Base-by-base conservation (phyloP, 495 filamentous ascomycete genomes). In the Saxispiralis lemnorum region DNA sequence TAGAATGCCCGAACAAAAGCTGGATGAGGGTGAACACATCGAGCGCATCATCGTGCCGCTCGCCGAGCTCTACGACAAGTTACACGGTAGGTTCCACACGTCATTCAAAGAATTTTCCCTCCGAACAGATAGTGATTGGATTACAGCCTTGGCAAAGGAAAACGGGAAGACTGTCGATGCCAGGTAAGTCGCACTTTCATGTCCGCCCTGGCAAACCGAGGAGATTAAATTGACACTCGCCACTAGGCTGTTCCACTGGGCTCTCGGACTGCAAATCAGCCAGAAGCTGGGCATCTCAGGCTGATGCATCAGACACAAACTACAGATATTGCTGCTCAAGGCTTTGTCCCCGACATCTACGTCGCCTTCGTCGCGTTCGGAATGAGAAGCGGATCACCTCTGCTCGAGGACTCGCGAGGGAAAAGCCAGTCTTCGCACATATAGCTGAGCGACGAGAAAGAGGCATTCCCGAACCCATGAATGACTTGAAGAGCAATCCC, bases 51-150 rank as follows among this genome's bases (percentile, higher is more conserved):
- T 61, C 9, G 60, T 64, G 24, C 58, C 57, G 38, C 19, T 64
- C 9, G 47, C 47, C 19, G 66, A 70, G 56, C 44, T 75, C 15
- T 72, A 70, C 51, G 59, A 67, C 13, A 51, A 63, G 44, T 45
- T 74, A 45, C 41, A 48, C 42, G 50, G 50, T 53, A 49, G 7
- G 42, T 45, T 35, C 32, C 21, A 33, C 41, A 6, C 36, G 15
- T 35, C 15, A 14, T 15, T 2, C 44, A 21, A 37, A 44, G 12
- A 39, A n/a, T 35, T 14, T 7, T 21, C 16, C 2, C 35, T 11
- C 14, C 14, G 15, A 34, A 24, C 34, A 38, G 15, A 28, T 36
- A 38, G 31, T 44, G 42, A 44, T 38, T 17, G 19, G 14, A 15
- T 32, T 30, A 15, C 46, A 53, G 50, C 50, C 28, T 31, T 53